Base-by-base conservation (phyloP, 495 filamentous ascomycete species). In the Bathelium albidoporum region DNA sequence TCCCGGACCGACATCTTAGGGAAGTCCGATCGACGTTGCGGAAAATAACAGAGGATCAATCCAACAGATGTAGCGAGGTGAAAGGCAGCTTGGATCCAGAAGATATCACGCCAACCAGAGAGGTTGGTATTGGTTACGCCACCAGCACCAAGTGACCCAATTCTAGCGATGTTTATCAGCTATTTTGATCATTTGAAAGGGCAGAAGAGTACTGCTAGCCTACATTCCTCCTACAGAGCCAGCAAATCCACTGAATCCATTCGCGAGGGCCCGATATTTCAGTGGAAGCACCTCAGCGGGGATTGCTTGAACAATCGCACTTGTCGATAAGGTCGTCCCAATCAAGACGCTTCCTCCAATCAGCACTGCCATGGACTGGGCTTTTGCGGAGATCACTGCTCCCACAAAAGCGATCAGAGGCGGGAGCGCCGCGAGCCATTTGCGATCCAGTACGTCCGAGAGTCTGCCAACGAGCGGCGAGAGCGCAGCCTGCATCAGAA, bases 31-130 rank as follows among this genome's bases (percentile, higher is more conserved):
- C 69, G 63, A 59, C 72, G 75, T 34, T 74, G 72, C 11, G 80
- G 80, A 69, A 73, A 79, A 69, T 83, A 83, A 66, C 82, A 82
- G 52, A 74, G 60, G 18, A 82, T 69, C 24, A 84, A 68, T 4
- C 80, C 80, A 1, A 81, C 24, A 0, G 76, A 70, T 0, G 78
- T 80, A 10, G 73, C 65, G 20, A 71, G 71, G 59, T 82, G 81
- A 65, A 83, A 79, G 1, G 73, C 80, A 0, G 81, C 81, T 70
- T 84, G 81, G 18, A 84, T 81, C 81, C 80, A 83, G 71, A 82
- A 84, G 60, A 83, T 83, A 59, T 77, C 75, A 2, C 81, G 73
- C 81, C 81, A 84, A 22, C 81, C 81, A 0, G 64, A 66, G 1
- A 73, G 53, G 66, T 69, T 72, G 1, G 70, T 63, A 59, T 82